These are phyloP conservation scores for Fagus crenata DNA, from an alignment of 306 rosid genomes.

Conservation along the genomic window DNA sequence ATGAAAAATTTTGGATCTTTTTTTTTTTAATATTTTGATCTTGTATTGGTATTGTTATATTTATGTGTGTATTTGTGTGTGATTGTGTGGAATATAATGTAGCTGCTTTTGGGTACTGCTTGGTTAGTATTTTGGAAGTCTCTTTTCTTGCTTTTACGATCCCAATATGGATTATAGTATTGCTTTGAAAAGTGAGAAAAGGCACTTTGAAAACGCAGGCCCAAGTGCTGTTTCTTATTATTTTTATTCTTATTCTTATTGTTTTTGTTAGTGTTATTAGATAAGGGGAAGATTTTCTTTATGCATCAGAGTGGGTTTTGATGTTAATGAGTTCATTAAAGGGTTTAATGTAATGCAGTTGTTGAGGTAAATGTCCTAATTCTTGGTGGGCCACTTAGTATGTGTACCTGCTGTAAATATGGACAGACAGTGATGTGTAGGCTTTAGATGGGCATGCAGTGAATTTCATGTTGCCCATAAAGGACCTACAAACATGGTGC, in stretches of 20 bases:
- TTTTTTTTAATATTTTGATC: no score
- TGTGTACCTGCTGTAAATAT: slow-evolving; percentile 79
- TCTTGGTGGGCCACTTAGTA: slow-evolving; percentile 73
- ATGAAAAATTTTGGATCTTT: background rate
- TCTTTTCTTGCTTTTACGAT: background rate
- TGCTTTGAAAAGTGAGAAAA: slow-evolving; percentile 1
- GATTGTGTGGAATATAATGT: slow-evolving; percentile 4
- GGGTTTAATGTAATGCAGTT: slow-evolving; percentile 3
- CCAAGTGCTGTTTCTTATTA: background rate
- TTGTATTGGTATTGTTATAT: no score
- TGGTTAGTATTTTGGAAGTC: background rate
- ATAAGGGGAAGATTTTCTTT: background rate
- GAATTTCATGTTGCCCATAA: slow-evolving; percentile 54
- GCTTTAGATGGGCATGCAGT: slow-evolving; percentile 68
- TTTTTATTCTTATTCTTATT: background rate
- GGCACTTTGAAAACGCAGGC: background rate
- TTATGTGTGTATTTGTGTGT: background rate
- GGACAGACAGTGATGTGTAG: slow-evolving; percentile 57
- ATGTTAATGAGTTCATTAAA: slow-evolving; percentile 1
- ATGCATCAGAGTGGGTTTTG: slow-evolving; percentile 4
- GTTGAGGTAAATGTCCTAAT: slow-evolving; percentile 57
- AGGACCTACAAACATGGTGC: slow-evolving; percentile 50
- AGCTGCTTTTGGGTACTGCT: slow-evolving; percentile 17
- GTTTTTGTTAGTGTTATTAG: background rate
- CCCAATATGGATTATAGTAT: background rate